Evolutionary conservation across 2,329 filamentous ascomycete genomes (phyloP).

Genomic region (Epichloe scottii): DNA sequence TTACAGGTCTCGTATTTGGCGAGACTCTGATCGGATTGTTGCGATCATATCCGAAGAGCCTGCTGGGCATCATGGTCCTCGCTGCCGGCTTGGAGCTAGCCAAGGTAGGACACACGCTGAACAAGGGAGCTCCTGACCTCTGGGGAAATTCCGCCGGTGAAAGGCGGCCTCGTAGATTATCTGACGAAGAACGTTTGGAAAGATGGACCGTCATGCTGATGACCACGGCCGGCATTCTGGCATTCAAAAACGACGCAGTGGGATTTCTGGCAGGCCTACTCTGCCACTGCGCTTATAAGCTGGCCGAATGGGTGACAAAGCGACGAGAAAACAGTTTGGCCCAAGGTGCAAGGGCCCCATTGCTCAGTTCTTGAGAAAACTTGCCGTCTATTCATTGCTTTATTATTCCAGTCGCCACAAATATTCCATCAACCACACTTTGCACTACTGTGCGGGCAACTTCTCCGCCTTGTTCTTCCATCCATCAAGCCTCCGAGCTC

Average conservation of each 20-base stretch:
- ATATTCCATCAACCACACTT: not conserved
- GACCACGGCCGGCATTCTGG: constrained; percentile 68
- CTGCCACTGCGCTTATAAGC: constrained; percentile 57
- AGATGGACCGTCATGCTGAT: constrained; percentile 86
- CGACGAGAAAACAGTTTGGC: constrained; percentile 15
- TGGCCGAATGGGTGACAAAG: constrained; percentile 30
- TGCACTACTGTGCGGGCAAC: not conserved
- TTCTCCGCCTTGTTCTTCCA: not conserved
- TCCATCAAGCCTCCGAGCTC: not conserved
- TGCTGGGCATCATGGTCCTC: constrained; percentile 81
- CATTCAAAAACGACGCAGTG: constrained; percentile 81
- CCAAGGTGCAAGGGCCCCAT: constrained; percentile 16
- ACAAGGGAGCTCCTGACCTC: constrained; percentile 53
- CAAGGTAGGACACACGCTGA: constrained; percentile 72
- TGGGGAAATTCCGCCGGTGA: constrained; percentile 40
- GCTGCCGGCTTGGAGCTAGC: constrained; percentile 81
- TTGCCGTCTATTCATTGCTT: not conserved
- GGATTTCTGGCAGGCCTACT: constrained; percentile 74
- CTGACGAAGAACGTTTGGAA: constrained; percentile 56
- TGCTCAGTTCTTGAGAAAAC: constrained; percentile 14
- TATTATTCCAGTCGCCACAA: not conserved
- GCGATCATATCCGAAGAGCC: constrained; percentile 56
- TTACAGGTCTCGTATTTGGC: constrained; percentile 64
- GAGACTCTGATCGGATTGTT: constrained; percentile 61
- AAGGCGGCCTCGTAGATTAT: constrained; percentile 39